Conservation (phyloP, 208 protist genomes). For the Trypanosoma rangeli region DNA sequence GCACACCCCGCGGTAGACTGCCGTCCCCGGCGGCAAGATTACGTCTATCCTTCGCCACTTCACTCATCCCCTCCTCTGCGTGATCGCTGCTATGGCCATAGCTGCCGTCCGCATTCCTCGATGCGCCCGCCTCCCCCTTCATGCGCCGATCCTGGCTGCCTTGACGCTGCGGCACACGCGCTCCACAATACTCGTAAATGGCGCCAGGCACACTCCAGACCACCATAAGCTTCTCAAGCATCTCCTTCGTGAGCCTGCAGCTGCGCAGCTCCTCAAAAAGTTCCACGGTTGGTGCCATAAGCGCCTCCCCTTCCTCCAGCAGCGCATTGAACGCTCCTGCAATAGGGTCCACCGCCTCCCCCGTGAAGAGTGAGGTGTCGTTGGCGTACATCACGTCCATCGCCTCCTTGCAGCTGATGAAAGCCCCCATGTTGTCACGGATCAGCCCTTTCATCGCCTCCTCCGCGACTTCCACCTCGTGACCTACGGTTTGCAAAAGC, state of each 20-base stretch:
- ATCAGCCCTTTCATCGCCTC: conserved; percentile 81
- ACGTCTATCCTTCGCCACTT: conserved; percentile 24
- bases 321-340: conserved; percentile 49
- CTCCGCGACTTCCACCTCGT: conserved; percentile 35
- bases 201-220: conserved; percentile 70
- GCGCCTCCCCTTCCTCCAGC: conserved; percentile 40
- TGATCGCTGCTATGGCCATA: background rate
- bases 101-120: background rate
- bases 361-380: conserved; percentile 76
- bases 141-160: background rate
- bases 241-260: conserved; percentile 51
- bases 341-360: conserved; percentile 75
- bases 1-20: conserved; percentile 13
- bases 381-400: conserved; percentile 73
- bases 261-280: conserved; percentile 52
- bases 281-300: conserved; percentile 64
- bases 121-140: background rate
- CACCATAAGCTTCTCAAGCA: conserved; percentile 72
- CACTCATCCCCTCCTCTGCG: background rate
- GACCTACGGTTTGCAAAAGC: conserved; percentile 41
- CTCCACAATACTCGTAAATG: conserved; percentile 73
- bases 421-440: conserved; percentile 77
- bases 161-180: conserved; percentile 45
- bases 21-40: conserved; percentile 13
- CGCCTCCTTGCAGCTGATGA: conserved; percentile 81